These are phyloP conservation scores for Alternaria panax DNA, from an alignment of 2,329 filamentous ascomycete genomes.

Conservation along the genomic window DNA sequence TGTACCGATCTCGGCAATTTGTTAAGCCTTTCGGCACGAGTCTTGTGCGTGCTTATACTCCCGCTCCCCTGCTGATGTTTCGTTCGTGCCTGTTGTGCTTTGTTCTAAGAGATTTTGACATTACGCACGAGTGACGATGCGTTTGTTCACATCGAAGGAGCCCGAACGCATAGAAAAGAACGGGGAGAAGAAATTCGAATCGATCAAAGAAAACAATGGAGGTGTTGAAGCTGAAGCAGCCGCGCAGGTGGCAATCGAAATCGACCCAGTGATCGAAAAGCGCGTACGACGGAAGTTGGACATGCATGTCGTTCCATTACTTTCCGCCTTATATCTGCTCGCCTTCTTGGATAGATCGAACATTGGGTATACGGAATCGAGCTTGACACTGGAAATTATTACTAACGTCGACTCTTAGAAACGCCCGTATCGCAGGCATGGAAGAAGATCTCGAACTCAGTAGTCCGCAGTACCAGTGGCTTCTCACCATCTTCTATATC, in stretches of 20 bases:
- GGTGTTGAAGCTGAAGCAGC: constrained; percentile 13
- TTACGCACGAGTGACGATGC: background rate
- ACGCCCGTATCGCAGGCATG: constrained; percentile 54
- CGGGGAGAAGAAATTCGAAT: background rate
- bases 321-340: constrained; percentile 45
- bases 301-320: constrained; percentile 41
- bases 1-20: constrained; percentile 1
- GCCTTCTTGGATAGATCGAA: constrained; percentile 50
- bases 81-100: background rate
- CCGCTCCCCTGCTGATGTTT: background rate
- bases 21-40: constrained; percentile 1
- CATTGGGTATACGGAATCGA: constrained; percentile 40
- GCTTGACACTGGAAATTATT: background rate
- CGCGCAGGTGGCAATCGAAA: background rate
- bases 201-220: constrained; percentile 2
- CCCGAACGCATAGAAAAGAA: background rate
- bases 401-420: constrained; percentile 26
- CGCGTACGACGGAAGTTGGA: constrained; percentile 42
- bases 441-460: constrained; percentile 40
- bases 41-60: constrained; percentile 9
- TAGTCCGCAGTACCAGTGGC: constrained; percentile 42
- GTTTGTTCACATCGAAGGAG: background rate
- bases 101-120: background rate
- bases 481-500: constrained; percentile 51
- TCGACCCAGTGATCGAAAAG: constrained; percentile 34